Evolutionary conservation across 1,284 basidiomycete genomes (phyloP).

Genomic region (Limonomyces culmigenus): DNA sequence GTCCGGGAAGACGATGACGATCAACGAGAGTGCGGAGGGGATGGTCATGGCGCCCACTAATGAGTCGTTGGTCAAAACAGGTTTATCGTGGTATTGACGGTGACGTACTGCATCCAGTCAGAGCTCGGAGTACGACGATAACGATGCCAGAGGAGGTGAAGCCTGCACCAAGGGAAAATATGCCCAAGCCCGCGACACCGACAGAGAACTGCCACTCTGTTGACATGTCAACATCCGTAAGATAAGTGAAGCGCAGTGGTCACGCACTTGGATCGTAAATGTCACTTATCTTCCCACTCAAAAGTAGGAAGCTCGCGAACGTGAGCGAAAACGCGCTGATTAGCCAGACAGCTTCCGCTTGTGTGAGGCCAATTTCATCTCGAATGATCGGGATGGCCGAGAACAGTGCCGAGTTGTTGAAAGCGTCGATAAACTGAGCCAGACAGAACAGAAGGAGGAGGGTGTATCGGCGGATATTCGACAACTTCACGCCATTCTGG

Average conservation of each 20-base stretch:
- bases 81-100: background rate
- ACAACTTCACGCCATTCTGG: background rate
- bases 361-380: no score
- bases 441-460: constrained; percentile 17
- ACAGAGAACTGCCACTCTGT: constrained; percentile 13
- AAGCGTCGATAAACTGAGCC: constrained; percentile 19
- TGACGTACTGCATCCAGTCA: constrained; percentile 1
- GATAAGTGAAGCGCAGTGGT: constrained; percentile 7
- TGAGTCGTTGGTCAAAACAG: background rate
- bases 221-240: background rate
- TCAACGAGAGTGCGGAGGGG: constrained; percentile 20
- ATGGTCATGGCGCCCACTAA: constrained; percentile 16
- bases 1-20: constrained; percentile 21
- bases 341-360: no score
- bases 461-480: constrained; percentile 5
- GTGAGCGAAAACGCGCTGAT: background rate
- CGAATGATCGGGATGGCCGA: constrained; percentile 15
- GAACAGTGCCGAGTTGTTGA: constrained; percentile 16
- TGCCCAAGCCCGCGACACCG: constrained; percentile 18
- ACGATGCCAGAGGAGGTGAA: constrained; percentile 4
- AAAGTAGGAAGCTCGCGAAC: background rate
- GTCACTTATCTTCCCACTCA: background rate
- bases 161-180: constrained; percentile 9
- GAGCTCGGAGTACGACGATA: constrained; percentile 4
- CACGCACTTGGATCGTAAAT: background rate